Evolutionary conservation across 1,284 basidiomycete species (phyloP), one percentile per base, ranked within the genome.

Genomic region (Cronartium quercuum): DNA sequence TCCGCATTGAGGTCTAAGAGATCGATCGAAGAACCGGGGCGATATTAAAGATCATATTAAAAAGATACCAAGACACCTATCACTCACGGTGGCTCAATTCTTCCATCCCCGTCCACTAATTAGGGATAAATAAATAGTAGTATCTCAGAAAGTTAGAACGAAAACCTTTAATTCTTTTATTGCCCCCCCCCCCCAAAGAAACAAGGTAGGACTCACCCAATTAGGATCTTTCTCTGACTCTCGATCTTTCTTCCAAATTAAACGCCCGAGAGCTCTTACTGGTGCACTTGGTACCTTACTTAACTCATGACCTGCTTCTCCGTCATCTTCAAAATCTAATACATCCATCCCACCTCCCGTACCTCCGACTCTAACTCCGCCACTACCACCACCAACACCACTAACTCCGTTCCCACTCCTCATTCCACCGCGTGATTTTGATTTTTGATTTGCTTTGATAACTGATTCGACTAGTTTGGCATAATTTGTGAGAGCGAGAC

Each of bases 251-350:
- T 63, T 70, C 68, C 68, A 70, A 37, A 70, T 62, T 35, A 70
- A 62, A 47, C 68, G 60, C n/a, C 60, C 78, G 0, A 80, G 57
- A 12, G 79, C 90, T 68, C 93, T 83, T 15, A 92, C 84, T 0
- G 88, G 88, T 77, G 91, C 91, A 44, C 85, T 87, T 3, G 90
- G 91, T 40, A 70, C 77, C 37, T 76, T 77, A 5, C 69, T 67
- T n/a, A 77, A 63, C 18, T 66, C 77, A 41, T 66, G 74, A 41
- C 55, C 13, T 4, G 47, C 15, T 4, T 21, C 47, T 5, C 12
- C 4, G 40, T 69, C 67, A 38, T 61, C 42, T 41, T 69, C 67
- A 41, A 58, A 13, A 6, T 58, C 67, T 42, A 60, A 55, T 18
- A 51, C 67, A 4, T 58, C 67, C 9, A 69, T 51, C 18, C 67